Evolutionary conservation across 2,329 filamentous ascomycete species (phyloP).

Genomic region (Colletotrichum melonis): DNA sequence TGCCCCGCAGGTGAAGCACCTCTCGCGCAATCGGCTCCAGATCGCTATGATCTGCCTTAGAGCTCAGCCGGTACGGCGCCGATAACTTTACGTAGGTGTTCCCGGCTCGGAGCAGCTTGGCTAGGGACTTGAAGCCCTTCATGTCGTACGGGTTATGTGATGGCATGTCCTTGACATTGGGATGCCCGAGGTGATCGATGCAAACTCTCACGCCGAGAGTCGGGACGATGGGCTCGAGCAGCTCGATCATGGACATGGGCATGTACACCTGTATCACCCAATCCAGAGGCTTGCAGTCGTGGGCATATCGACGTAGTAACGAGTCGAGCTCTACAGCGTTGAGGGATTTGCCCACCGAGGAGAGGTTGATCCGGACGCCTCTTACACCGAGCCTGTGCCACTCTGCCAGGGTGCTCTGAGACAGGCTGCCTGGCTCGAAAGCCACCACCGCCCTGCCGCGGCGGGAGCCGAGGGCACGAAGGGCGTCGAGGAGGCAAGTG

Average conservation of each 20-base stretch:
- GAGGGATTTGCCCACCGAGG: constrained; percentile 60
- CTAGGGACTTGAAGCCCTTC: constrained; percentile 60
- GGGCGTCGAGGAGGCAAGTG: constrained; percentile 65
- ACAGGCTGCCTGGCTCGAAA: constrained; percentile 58
- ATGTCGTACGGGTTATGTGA: constrained; percentile 55
- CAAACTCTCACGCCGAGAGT: constrained; percentile 63
- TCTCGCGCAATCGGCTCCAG: constrained; percentile 61
- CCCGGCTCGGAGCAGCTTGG: constrained; percentile 57
- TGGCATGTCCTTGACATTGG: constrained; percentile 46
- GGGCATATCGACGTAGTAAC: constrained; percentile 59
- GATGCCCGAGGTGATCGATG: constrained; percentile 70
- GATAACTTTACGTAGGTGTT: constrained; percentile 69
- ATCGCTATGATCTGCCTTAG: constrained; percentile 54
- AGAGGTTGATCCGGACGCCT: constrained; percentile 69
- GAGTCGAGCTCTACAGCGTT: constrained; percentile 51
- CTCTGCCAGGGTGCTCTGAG: constrained; percentile 50
- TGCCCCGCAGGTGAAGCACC: constrained; percentile 56
- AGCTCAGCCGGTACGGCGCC: constrained; percentile 66
- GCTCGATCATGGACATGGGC: constrained; percentile 59
- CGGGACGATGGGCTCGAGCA: constrained; percentile 61
- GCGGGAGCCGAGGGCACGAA: constrained; percentile 59
- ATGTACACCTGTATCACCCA: constrained; percentile 72
- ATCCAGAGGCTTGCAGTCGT: constrained; percentile 58
- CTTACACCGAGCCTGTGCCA: constrained; percentile 70
- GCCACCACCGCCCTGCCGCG: constrained; percentile 66